phyloP scores from a whole-genome alignment of 352 stramenopile genomes.

The Phytophthora kernoviae region DNA sequence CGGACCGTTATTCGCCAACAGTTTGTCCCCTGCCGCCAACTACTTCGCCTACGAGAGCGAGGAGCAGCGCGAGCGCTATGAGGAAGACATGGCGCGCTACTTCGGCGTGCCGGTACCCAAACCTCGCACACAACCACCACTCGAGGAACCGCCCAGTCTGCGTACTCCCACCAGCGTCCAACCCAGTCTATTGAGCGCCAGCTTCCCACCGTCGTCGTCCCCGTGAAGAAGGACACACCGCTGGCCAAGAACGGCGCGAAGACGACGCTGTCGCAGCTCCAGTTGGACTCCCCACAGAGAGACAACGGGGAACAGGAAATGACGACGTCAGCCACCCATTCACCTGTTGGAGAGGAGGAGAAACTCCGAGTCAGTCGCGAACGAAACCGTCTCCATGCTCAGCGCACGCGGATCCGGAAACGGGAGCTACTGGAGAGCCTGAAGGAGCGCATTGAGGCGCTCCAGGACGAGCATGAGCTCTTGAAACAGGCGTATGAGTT shows the following conservation, averaged over 20 bases:
- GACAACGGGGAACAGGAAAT: slow-evolving; percentile 19
- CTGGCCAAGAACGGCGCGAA: slow-evolving; percentile 21
- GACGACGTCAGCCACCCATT: background rate
- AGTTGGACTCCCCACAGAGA: slow-evolving; percentile 46
- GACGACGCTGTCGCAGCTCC: slow-evolving; percentile 41
- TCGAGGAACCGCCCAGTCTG: slow-evolving; percentile 29
- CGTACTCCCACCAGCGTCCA: slow-evolving; percentile 67
- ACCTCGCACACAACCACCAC: slow-evolving; percentile 8
- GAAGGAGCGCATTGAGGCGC: slow-evolving; percentile 66
- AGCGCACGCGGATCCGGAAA: slow-evolving; percentile 79
- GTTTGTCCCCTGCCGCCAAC: slow-evolving; percentile 1
- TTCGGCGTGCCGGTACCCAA: slow-evolving; percentile 45
- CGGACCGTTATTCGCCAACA: slow-evolving; percentile 49
- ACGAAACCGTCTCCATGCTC: slow-evolving; percentile 75
- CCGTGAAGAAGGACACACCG: slow-evolving; percentile 57
- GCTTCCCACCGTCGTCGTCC: slow-evolving; percentile 62
- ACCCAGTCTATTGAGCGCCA: slow-evolving; percentile 25
- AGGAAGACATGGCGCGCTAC: slow-evolving; percentile 42
- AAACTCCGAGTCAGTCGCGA: slow-evolving; percentile 78
- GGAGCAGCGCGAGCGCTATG: slow-evolving; percentile 35
- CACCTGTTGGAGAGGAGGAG: slow-evolving; percentile 46
- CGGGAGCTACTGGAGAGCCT: slow-evolving; percentile 76
- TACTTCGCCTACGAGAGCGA: slow-evolving; percentile 36
- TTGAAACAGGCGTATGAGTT: slow-evolving; percentile 82
- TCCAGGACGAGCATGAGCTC: slow-evolving; percentile 65